Evolutionary conservation across 176 grass and related monocot species (phyloP), one percentile per base, ranked within the genome.

Genomic region (Chloris gayana): DNA sequence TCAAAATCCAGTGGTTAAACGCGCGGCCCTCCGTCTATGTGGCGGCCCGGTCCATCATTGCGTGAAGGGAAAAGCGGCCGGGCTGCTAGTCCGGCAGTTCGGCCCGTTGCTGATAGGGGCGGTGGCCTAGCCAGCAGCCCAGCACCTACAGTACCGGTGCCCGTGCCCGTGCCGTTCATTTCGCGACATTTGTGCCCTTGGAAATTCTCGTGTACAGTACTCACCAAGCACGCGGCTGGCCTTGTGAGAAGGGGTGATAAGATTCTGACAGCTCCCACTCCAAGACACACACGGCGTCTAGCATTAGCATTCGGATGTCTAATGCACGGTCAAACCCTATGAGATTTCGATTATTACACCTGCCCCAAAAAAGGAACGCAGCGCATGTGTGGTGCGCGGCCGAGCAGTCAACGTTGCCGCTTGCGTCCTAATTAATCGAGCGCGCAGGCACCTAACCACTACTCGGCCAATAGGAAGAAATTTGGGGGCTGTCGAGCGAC

Each of bases 231-330:
- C 47, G 15, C 15, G 47, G 44, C 44, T 13, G 3, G 2, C 44
- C 47, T 5, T 50, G 0, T 15, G 14, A 54, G 19, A 4, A 18
- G 6, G 4, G 53, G 7, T 56, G 32, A 79, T 32, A 67, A 67
- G 62, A 53, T 79, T 38, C 78, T 30, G 24, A 56, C 49, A 58
- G 33, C 9, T 2, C 25, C 5, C 64, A 5, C n/a, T 42, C 34
- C 76, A 53, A 79, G 62, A 79, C 26, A 50, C 47, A 50, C 47
- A 15, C n/a, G n/a, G n/a, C n/a, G 47, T 50, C 14, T 50, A 50
- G 47, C 4, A 18, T 45, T 13, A 45, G 44, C 11, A 45, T 39
- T 45, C 19, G 30, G 47, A 14, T 26, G 79, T 47, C 14, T 27
- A 53, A 53, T 5, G 5, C 51, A 73, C 10, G 24, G 59, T 65